phyloP scores from a whole-genome alignment of 139 green algal genomes.

The Micractinium conductrix region DNA sequence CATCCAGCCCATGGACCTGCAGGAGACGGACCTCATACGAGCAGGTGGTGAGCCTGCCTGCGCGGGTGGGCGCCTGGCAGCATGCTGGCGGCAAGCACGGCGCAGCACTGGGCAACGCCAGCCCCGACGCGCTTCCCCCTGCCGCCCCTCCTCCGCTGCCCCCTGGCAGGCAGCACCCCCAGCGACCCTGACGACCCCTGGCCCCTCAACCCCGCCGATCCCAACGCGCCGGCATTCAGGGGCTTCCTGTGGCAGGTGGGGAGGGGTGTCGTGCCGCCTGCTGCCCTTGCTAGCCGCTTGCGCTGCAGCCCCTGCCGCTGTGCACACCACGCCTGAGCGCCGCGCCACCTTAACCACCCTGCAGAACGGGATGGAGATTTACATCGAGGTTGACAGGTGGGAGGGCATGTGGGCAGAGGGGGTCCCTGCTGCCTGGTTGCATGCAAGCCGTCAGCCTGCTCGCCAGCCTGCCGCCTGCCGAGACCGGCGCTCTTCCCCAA shows the following conservation, averaged over 20 bases:
- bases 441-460: no score
- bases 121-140: background rate
- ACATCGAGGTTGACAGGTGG: slow-evolving; percentile 1
- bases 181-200: slow-evolving; percentile 25
- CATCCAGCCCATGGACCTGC: background rate
- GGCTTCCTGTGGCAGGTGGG: slow-evolving; percentile 16
- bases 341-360: background rate
- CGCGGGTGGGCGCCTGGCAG: background rate
- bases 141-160: no score
- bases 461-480: no score
- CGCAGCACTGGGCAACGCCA: background rate
- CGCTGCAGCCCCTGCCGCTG: background rate
- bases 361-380: background rate
- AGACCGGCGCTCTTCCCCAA: background rate
- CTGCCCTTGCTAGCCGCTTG: no score
- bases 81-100: background rate
- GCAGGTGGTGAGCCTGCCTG: background rate
- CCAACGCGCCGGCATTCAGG: background rate
- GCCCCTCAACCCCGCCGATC: slow-evolving; percentile 19
- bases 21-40: background rate
- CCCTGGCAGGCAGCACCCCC: slow-evolving; percentile 4
- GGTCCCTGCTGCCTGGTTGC: background rate
- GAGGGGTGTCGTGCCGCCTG: no score
- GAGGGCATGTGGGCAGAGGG: background rate
- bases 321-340: background rate